Evolutionary conservation across 164 flowering plant species (phyloP), one percentile per base, ranked within the genome.

Genomic region (Aristolochia contorta): DNA sequence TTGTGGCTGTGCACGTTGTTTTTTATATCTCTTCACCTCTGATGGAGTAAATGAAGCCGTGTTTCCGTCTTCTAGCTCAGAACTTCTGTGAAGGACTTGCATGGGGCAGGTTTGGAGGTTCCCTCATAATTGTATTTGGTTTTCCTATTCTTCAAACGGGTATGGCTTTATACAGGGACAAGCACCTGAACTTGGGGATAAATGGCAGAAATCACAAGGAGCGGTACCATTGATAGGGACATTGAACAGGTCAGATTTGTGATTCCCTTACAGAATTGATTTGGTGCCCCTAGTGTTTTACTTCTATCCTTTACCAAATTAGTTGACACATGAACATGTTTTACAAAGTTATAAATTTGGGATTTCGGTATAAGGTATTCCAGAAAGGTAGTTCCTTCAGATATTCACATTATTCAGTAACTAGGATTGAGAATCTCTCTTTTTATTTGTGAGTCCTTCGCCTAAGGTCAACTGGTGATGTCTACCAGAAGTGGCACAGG

Each of bases 121-220:
- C 24, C 47, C 21, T 47, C 45, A 25, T 57, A 19, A 33, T 15
- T 46, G 51, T 62, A 59, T 24, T 46, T 13, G 27, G 45, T 20
- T 59, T 54, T 65, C 56, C 51, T 54, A 63, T 52, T 73, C 32
- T 74, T 74, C 81, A 68, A 79, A 83, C 80, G 85, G 84, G 74
- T 65, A 72, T 71, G 65, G 24, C 65, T 77, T 68, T 63, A 58
- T 54, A 23, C 23, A 30, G 59, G n/a, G 60, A 71, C 58, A 50
- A 60, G 56, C 71, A 47, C 64, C 59, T 73, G 71, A 66, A 61
- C 62, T 75, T 69, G 73, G 64, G 77, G 72, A 68, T 83, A 79
- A 82, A 89, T 89, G 96, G 96, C 84, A 72, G 93, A 82, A 76
- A 22, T 71, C 45, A 79, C 76, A 71, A 82, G 77, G 79, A 60